phyloP scores from a whole-genome alignment of 2,329 filamentous ascomycete genomes.

The Daldinia eschscholtzii region DNA sequence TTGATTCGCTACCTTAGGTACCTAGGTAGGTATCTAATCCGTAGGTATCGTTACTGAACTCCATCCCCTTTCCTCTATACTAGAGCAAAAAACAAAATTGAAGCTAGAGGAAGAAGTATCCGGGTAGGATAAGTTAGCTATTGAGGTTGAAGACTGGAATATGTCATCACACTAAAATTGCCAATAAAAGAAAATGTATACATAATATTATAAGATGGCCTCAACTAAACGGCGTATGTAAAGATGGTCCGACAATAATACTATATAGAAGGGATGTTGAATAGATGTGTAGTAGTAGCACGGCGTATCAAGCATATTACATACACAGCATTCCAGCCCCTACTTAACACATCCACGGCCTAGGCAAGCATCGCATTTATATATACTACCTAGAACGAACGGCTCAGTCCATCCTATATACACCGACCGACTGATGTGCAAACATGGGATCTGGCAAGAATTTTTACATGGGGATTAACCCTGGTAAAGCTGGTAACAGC shows the following conservation, averaged over 20 bases:
- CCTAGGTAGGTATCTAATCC: neutral
- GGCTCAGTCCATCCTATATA: neutral
- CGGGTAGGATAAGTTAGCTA: neutral
- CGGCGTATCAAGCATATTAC: slow-evolving; percentile 14
- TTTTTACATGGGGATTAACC: slow-evolving; percentile 3
- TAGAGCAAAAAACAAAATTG: neutral
- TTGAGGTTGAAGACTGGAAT: neutral
- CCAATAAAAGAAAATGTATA: neutral
- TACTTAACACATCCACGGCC: slow-evolving; percentile 8
- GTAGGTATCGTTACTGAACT: neutral
- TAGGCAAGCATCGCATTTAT: slow-evolving; percentile 14
- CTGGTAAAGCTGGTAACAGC: slow-evolving; percentile 1
- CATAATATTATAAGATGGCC: neutral
- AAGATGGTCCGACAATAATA: slow-evolving; percentile 11
- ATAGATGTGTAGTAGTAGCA: neutral
- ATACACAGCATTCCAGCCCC: slow-evolving; percentile 9
- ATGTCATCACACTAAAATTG: neutral
- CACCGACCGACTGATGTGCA: neutral
- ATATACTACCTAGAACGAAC: neutral
- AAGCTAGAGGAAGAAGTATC: neutral
- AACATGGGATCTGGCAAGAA: neutral
- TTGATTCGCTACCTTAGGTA: slow-evolving; percentile 29
- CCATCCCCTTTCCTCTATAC: neutral
- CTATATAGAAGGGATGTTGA: slow-evolving; percentile 8
- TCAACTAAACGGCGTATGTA: neutral